These are phyloP conservation scores for Globisporangium carolinianum DNA, from an alignment of 352 stramenopile genomes.

Conservation along the genomic window DNA sequence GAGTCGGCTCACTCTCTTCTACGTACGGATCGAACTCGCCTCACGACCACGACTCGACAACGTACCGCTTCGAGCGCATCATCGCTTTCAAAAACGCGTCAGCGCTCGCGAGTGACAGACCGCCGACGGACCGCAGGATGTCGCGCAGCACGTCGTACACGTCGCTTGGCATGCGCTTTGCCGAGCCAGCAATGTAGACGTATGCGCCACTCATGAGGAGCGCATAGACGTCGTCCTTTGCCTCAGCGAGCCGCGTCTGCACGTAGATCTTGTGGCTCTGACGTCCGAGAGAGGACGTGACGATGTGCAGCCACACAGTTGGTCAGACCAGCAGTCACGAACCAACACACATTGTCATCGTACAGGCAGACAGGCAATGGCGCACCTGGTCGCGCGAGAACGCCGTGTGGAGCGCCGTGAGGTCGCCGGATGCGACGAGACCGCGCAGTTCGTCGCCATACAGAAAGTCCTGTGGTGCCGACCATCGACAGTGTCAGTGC, in stretches of 20 bases:
- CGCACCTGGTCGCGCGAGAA: slow-evolving; percentile 87
- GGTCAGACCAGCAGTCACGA: not conserved
- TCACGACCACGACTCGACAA: slow-evolving; percentile 84
- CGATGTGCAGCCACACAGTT: too few relatives aligned
- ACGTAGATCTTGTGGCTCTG: slow-evolving; percentile 89
- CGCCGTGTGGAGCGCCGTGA: slow-evolving; percentile 77
- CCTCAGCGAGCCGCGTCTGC: slow-evolving; percentile 78
- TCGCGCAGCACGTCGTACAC: slow-evolving; percentile 87
- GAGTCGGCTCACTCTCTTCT: too few relatives aligned
- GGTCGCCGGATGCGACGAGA: slow-evolving; percentile 34
- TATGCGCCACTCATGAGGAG: slow-evolving; percentile 62
- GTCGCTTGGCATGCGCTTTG: slow-evolving; percentile 90
- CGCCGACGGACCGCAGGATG: slow-evolving; percentile 70
- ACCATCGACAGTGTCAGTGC: not conserved
- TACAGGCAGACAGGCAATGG: not conserved
- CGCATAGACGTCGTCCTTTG: slow-evolving; percentile 65
- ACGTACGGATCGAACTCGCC: not conserved
- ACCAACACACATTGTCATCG: not conserved
- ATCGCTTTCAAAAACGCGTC: slow-evolving; percentile 73
- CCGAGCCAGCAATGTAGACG: slow-evolving; percentile 85
- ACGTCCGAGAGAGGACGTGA: not conserved
- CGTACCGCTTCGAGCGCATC: slow-evolving; percentile 70
- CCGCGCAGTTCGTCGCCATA: slow-evolving; percentile 73
- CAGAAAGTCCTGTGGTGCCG: slow-evolving; percentile 67
- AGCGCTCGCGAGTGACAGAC: slow-evolving; percentile 54